Base-by-base conservation (phyloP, 164 flowering plant species). In the Hamamelis virginiana region DNA sequence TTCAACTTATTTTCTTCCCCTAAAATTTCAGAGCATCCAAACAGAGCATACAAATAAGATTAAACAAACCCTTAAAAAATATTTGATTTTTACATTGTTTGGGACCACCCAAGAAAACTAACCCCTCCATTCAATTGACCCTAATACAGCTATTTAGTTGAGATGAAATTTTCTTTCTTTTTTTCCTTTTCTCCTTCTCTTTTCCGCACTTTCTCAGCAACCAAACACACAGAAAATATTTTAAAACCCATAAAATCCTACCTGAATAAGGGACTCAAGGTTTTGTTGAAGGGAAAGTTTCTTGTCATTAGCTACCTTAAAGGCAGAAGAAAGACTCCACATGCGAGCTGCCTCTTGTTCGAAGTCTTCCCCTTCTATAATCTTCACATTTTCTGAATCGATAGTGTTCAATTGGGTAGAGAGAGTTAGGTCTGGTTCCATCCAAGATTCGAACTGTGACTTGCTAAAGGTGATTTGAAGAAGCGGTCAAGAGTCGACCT, bases 331-430 rank as follows among this genome's bases (percentile, higher is more conserved):
- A 28, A 95, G 89, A 75, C 98, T 95, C 72, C 85, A 83, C 18
- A 95, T 68, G 18, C 97, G 78, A 9, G 89, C 89, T 9, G 88
- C 81, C 78, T 91, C 97, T 46, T 87, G 92, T 68, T 91, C 87
- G 75, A 77, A 85, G 71, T 95, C 97, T 66, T 90, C 98, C 98
- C 98, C 91, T 57, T 90, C 79, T 65, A 91, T 82, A 5, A 87
- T 69, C 60, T 80, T 85, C 44, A 67, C 75, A 38, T 69, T 23
- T 33, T 77, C 83, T 18, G 66, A 43, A 59, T 64, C 75, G 74
- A 26, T 18, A 8, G 50, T 4, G 26, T 46, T 51, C 18, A 58
- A n/a, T 21, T 53, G 55, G 8, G 70, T 19, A 19, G 66, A 26
- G 1, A 46, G 41, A 48, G 51, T 9, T 58, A 23, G 65, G 65